Base-by-base conservation (phyloP, 1,139 yeast genomes). In the Suhomyces wounanorum region DNA sequence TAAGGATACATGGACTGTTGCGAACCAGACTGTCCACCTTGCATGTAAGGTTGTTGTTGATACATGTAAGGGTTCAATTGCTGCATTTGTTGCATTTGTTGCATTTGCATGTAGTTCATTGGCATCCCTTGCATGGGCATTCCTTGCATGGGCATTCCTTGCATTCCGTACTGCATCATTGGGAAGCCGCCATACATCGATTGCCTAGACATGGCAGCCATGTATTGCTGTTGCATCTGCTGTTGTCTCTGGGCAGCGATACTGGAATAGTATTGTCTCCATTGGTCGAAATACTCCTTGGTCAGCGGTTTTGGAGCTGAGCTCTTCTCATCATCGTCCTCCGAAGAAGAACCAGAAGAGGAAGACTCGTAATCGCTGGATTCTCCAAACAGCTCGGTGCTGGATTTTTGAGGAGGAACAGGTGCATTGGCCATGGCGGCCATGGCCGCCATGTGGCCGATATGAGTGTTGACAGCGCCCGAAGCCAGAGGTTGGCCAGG, bases 231-330 rank as follows among this genome's bases (percentile, higher is more conserved):
- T 16, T 49, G 53, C 48, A 50, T 49, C 41, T 53, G 55, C 44
- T 61, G 61, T 44, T 65, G 67, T 45, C 66, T 66, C 43, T 64
- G 67, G 23, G 56, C 55, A 16, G 70, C 70, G 13, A 67, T 52
- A 14, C 58, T 50, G 28, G 68, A 67, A 51, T 67, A 67, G 50
- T 67, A 67, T 40, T 60, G 64, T 53, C 63, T 64, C 70, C 70
- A 68, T 55, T 66, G 69, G 43, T 66, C 69, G 41, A 65, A 65
- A 48, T 64, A 63, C 58, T 38, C 60, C 56, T 48, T 61, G 59
- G 37, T 61, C 63, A 37, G 57, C 42, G 40, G 57, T 40, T 47
- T 54, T 30, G 51, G 16, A 8, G 51, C 42, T 8, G 46, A 18
- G 37, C 45, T 50, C 26, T 47, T 49, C 28, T 50, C 60, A 8